phyloP scores from a whole-genome alignment of 164 flowering plant genomes.

The Vitis riparia region DNA sequence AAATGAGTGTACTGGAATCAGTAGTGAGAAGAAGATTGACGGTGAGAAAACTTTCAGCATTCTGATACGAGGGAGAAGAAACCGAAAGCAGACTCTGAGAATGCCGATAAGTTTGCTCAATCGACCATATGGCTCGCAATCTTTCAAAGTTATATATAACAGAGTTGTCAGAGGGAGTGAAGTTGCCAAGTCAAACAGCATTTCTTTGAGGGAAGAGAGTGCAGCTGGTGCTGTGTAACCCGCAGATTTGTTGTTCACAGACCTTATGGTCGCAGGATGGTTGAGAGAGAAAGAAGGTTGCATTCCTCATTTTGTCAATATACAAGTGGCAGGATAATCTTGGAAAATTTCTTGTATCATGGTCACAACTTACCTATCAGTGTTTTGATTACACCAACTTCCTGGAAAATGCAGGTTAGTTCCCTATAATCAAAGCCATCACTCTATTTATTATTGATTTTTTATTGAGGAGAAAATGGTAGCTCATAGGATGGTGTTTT shows the following conservation, averaged over 20 bases:
- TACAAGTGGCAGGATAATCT: constrained; percentile 2
- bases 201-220: constrained; percentile 39
- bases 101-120: constrained; percentile 91
- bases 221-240: constrained; percentile 33
- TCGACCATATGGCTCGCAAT: constrained; percentile 80
- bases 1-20: constrained; percentile 32
- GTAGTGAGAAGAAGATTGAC: constrained; percentile 41
- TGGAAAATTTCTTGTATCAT: neutral
- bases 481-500: neutral
- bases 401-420: constrained; percentile 17
- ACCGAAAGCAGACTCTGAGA: constrained; percentile 85
- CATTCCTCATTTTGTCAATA: neutral
- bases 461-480: neutral
- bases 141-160: constrained; percentile 77
- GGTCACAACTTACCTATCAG: neutral
- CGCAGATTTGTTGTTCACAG: neutral
- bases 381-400: neutral
- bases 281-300: neutral
- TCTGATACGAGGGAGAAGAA: constrained; percentile 81
- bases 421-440: constrained; percentile 1
- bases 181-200: constrained; percentile 42
- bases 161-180: constrained; percentile 87
- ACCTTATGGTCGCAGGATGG: constrained; percentile 4
- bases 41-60: constrained; percentile 80
- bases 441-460: neutral